Evolutionary conservation across 2,329 filamentous ascomycete species (phyloP).

Genomic region (Penicillium sp.): DNA sequence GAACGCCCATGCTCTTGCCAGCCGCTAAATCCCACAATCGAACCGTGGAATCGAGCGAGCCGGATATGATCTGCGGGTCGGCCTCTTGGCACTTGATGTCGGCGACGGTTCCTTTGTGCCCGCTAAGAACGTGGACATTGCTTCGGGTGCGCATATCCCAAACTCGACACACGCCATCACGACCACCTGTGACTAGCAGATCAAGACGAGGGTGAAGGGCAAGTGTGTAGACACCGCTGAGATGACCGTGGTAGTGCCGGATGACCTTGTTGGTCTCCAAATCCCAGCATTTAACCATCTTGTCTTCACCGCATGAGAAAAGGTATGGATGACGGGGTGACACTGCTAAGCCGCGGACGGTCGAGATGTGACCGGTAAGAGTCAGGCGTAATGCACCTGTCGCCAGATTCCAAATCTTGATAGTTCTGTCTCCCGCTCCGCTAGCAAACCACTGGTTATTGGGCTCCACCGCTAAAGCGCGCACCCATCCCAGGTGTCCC

Average conservation of each 20-base stretch:
- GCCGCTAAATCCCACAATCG: constrained; percentile 94
- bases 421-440: constrained; percentile 90
- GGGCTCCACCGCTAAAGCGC: constrained; percentile 84
- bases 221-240: constrained; percentile 92
- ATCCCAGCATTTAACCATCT: constrained; percentile 99
- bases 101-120: constrained; percentile 87
- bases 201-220: constrained; percentile 92
- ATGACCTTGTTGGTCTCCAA: constrained; percentile 99
- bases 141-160: constrained; percentile 98
- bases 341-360: constrained; percentile 86
- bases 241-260: constrained; percentile 92
- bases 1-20: constrained; percentile 90
- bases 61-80: constrained; percentile 91
- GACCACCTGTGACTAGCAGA: constrained; percentile 88
- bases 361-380: constrained; percentile 90
- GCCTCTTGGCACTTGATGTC: constrained; percentile 92
- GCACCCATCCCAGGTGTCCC: constrained; percentile 93
- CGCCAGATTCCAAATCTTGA: constrained; percentile 98
- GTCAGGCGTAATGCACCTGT: constrained; percentile 81
- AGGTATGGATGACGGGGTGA: constrained; percentile 93
- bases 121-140: constrained; percentile 89
- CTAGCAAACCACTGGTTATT: constrained; percentile 98
- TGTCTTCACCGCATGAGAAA: constrained; percentile 97
- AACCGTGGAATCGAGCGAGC: constrained; percentile 88
- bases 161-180: constrained; percentile 89